These are phyloP conservation scores for Clavispora fructus DNA, from an alignment of 805 yeast species.

Conservation along the genomic window DNA sequence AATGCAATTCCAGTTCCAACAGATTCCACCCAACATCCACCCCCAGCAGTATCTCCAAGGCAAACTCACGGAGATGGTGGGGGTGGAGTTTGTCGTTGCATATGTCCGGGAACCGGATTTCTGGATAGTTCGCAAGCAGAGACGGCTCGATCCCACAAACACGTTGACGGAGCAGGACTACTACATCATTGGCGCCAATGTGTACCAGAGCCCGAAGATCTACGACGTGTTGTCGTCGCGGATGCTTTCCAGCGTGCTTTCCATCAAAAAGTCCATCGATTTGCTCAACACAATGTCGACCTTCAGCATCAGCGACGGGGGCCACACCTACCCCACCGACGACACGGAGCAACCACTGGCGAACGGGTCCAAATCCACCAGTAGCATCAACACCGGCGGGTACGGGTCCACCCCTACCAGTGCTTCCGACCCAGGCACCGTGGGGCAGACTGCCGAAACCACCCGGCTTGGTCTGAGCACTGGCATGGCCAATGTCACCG, in stretches of 20 bases:
- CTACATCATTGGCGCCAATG: slow-evolving; percentile 85
- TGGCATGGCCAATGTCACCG: slow-evolving; percentile 6
- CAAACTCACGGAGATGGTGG: slow-evolving; percentile 73
- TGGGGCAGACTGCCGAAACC: slow-evolving; percentile 3
- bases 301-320: slow-evolving; percentile 31
- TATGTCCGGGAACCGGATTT: slow-evolving; percentile 81
- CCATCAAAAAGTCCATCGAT: slow-evolving; percentile 30
- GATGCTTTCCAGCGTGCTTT: slow-evolving; percentile 28
- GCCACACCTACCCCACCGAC: slow-evolving; percentile 22
- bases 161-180: slow-evolving; percentile 64
- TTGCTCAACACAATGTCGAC: slow-evolving; percentile 28
- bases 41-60: slow-evolving; percentile 40
- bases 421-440: slow-evolving; percentile 14
- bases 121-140: slow-evolving; percentile 86
- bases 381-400: slow-evolving; percentile 7
- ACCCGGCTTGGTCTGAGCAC: slow-evolving; percentile 3
- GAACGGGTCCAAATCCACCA: slow-evolving; percentile 5
- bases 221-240: slow-evolving; percentile 71
- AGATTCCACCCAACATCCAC: slow-evolving; percentile 29
- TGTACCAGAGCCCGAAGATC: slow-evolving; percentile 83
- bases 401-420: slow-evolving; percentile 10
- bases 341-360: slow-evolving; percentile 1
- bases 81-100: slow-evolving; percentile 77
- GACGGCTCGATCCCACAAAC: slow-evolving; percentile 49
- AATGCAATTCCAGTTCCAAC: slow-evolving; percentile 89